A percentile compares a stretch with the other conserved stretches of the same genome.
These are phyloP conservation scores for Juncus inflexus DNA, from an alignment of 176 grass and related monocot species.

Conservation along the genomic window DNA sequence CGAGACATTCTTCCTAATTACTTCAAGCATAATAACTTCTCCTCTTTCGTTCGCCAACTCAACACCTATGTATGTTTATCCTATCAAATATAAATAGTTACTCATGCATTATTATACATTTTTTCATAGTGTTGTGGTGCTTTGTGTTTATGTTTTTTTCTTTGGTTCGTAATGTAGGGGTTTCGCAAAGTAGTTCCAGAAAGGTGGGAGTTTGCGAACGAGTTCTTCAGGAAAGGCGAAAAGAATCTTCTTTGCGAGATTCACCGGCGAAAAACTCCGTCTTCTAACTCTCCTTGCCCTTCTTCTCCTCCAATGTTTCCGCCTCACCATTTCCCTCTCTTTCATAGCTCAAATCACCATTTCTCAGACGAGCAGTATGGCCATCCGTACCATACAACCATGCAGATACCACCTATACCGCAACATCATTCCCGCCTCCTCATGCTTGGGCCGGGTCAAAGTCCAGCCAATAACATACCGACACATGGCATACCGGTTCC, in stretches of 20 bases:
- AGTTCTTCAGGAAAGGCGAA: constrained; percentile 84
- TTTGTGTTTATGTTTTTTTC: background rate
- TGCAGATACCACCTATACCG: constrained; percentile 36
- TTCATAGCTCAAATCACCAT: constrained; percentile 39
- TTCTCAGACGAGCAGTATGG: constrained; percentile 47
- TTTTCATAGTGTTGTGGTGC: no score
- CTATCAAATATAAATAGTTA: background rate
- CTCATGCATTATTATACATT: background rate
- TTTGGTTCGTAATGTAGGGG: constrained; percentile 40
- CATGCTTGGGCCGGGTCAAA: constrained; percentile 23
- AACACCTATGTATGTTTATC: constrained; percentile 78
- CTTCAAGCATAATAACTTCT: constrained; percentile 99
- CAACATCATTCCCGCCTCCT: constrained; percentile 43
- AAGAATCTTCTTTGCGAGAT: constrained; percentile 79
- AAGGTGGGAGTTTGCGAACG: constrained; percentile 88
- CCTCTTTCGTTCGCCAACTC: constrained; percentile 95
- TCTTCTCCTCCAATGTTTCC: constrained; percentile 52
- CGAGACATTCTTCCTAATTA: constrained; percentile 93
- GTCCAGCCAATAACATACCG: background rate
- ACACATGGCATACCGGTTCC: no score
- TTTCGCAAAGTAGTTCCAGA: constrained; percentile 80
- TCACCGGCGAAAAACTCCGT: constrained; percentile 79
- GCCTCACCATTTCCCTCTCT: constrained; percentile 45
- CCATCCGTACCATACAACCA: constrained; percentile 30
- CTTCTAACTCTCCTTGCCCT: constrained; percentile 37